These are phyloP conservation scores for Claviceps sp. DNA, from an alignment of 2,329 filamentous ascomycete species.

Conservation along the genomic window DNA sequence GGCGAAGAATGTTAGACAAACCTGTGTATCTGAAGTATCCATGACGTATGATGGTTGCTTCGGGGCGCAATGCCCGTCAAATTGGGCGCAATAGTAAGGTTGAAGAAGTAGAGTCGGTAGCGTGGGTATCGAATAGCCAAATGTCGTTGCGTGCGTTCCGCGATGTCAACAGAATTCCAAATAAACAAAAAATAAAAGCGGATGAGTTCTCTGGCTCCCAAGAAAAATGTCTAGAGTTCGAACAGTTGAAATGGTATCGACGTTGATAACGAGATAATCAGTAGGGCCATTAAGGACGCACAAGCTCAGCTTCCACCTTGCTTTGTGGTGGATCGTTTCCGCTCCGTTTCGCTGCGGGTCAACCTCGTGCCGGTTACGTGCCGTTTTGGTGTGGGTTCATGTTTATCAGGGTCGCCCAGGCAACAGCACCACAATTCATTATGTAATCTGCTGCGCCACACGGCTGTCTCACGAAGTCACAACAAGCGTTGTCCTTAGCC, in stretches of 20 bases:
- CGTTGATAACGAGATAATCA: background rate
- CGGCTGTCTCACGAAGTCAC: background rate
- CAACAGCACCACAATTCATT: background rate
- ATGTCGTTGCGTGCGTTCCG: slow-evolving; percentile 22
- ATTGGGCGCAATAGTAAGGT: background rate
- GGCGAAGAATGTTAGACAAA: slow-evolving; percentile 7
- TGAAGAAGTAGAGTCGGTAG: slow-evolving; percentile 7
- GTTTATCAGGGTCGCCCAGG: slow-evolving; percentile 8
- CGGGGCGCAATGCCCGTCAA: slow-evolving; percentile 6
- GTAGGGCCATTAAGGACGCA: background rate
- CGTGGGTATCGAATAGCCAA: slow-evolving; percentile 19
- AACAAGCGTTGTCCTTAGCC: background rate
- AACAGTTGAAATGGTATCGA: background rate
- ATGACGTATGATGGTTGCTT: slow-evolving; percentile 15
- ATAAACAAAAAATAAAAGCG: slow-evolving; percentile 1
- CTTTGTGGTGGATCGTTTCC: background rate
- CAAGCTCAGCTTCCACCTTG: background rate
- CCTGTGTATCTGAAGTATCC: slow-evolving; percentile 19
- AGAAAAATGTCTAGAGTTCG: background rate
- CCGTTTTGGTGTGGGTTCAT: background rate
- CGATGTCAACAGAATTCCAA: slow-evolving; percentile 11
- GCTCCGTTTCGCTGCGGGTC: background rate
- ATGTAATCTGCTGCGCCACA: background rate
- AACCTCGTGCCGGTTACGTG: background rate
- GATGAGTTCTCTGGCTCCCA: background rate